phyloP scores from a whole-genome alignment of 1,139 yeast genomes.

The Lodderomyces metapsilosis region DNA sequence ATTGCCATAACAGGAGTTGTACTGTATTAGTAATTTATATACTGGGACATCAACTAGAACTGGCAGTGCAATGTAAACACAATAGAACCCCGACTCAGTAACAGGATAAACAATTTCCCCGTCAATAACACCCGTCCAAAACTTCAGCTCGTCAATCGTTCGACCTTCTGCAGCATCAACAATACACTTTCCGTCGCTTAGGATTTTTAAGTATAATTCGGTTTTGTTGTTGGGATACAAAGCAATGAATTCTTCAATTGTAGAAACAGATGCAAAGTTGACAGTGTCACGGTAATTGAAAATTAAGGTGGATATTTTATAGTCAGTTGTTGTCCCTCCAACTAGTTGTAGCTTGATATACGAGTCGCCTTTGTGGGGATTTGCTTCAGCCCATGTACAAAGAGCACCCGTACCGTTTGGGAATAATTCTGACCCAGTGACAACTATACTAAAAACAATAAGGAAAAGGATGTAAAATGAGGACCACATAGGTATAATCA shows the following conservation, averaged over 20 bases:
- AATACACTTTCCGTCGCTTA: constrained; percentile 10
- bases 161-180: constrained; percentile 8
- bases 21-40: constrained; percentile 20
- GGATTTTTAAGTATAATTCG: constrained; percentile 13
- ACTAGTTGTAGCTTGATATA: constrained; percentile 7
- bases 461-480: neutral
- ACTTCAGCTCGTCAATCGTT: constrained; percentile 6
- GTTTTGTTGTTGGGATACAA: constrained; percentile 14
- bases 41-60: constrained; percentile 8
- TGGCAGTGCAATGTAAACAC: constrained; percentile 34
- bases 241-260: constrained; percentile 15
- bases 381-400: constrained; percentile 10
- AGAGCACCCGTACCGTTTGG: constrained; percentile 8
- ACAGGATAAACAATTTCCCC: constrained; percentile 15
- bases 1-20: constrained; percentile 29
- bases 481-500: neutral
- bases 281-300: constrained; percentile 25
- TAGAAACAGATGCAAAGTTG: constrained; percentile 23
- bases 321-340: neutral
- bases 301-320: constrained; percentile 22
- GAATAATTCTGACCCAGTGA: constrained; percentile 8
- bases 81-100: constrained; percentile 31
- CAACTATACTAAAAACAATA: neutral
- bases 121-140: constrained; percentile 13
- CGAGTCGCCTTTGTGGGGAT: constrained; percentile 6